phyloP scores from a whole-genome alignment of 2,329 filamentous ascomycete species.

The Hirsutella minnesotensis region DNA sequence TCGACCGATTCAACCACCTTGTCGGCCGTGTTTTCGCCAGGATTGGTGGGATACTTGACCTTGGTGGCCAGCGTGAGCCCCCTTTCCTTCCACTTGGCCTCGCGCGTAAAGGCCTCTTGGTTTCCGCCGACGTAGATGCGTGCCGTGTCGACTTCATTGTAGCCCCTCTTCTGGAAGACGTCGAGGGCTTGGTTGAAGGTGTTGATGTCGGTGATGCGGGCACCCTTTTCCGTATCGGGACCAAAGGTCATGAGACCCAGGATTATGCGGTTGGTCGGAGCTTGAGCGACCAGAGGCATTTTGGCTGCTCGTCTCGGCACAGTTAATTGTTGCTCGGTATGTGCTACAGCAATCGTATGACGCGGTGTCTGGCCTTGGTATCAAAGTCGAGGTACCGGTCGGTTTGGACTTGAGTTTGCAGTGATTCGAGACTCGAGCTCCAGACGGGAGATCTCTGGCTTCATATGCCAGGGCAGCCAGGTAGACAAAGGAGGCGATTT shows the following conservation, averaged over 20 bases:
- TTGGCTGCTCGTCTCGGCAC: slow-evolving; percentile 8
- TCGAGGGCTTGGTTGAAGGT: slow-evolving; percentile 65
- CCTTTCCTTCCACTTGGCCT: slow-evolving; percentile 67
- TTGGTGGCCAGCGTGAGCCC: slow-evolving; percentile 73
- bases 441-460: no score
- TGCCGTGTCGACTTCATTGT: slow-evolving; percentile 79
- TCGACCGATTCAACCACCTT: slow-evolving; percentile 55
- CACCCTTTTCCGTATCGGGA: slow-evolving; percentile 47
- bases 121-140: slow-evolving; percentile 58
- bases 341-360: no score
- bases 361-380: no score
- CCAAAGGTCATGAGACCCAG: slow-evolving; percentile 82
- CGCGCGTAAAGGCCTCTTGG: slow-evolving; percentile 68
- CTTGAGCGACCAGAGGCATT: slow-evolving; percentile 34
- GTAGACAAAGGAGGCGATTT: no score
- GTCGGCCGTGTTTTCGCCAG: slow-evolving; percentile 49
- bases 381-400: no score
- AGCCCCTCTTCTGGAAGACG: slow-evolving; percentile 64
- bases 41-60: slow-evolving; percentile 46
- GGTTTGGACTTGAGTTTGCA: no score
- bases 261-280: slow-evolving; percentile 55
- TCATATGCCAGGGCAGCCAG: no score
- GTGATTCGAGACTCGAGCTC: no score
- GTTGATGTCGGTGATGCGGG: slow-evolving; percentile 54
- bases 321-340: neutral